Evolutionary conservation across 164 flowering plant genomes (phyloP).

Genomic region (Euptelea pleiosperma): DNA sequence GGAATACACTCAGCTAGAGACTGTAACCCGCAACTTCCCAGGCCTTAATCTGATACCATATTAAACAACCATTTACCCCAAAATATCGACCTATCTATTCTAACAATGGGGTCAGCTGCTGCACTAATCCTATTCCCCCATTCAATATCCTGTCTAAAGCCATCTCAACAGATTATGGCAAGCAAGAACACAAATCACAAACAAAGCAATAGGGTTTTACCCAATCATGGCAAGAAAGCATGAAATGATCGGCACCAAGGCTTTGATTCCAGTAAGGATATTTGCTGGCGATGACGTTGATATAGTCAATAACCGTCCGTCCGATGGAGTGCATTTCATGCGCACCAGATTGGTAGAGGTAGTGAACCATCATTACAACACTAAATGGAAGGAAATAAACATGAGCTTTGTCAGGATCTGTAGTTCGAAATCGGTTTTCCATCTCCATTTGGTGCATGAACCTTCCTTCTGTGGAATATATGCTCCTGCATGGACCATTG

Average conservation of each 20-base stretch:
- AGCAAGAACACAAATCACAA: too few relatives aligned
- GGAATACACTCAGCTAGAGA: too few relatives aligned
- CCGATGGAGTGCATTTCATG: slow-evolving; percentile 27
- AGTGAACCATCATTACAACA: slow-evolving; percentile 33
- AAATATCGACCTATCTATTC: too few relatives aligned
- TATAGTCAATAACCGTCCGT: slow-evolving; percentile 29
- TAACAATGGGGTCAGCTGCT: too few relatives aligned
- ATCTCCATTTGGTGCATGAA: slow-evolving; percentile 58
- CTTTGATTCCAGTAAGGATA: slow-evolving; percentile 49
- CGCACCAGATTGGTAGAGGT: slow-evolving; percentile 18
- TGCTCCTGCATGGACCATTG: slow-evolving; percentile 55
- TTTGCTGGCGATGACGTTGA: slow-evolving; percentile 22
- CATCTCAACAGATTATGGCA: too few relatives aligned
- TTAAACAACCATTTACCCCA: too few relatives aligned
- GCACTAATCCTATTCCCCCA: too few relatives aligned
- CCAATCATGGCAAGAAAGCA: slow-evolving; percentile 65
- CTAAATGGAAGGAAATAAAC: slow-evolving; percentile 52
- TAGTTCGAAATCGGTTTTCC: slow-evolving; percentile 25
- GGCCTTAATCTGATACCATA: too few relatives aligned
- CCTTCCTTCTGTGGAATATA: slow-evolving; percentile 61
- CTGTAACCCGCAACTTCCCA: too few relatives aligned
- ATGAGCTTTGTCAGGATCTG: slow-evolving; percentile 41
- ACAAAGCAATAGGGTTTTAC: slow-evolving; percentile 24
- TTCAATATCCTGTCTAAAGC: too few relatives aligned
- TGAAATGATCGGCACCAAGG: slow-evolving; percentile 54